These are phyloP conservation scores for Luvunga scandens DNA, from an alignment of 345 rosid genomes.

Conservation along the genomic window DNA sequence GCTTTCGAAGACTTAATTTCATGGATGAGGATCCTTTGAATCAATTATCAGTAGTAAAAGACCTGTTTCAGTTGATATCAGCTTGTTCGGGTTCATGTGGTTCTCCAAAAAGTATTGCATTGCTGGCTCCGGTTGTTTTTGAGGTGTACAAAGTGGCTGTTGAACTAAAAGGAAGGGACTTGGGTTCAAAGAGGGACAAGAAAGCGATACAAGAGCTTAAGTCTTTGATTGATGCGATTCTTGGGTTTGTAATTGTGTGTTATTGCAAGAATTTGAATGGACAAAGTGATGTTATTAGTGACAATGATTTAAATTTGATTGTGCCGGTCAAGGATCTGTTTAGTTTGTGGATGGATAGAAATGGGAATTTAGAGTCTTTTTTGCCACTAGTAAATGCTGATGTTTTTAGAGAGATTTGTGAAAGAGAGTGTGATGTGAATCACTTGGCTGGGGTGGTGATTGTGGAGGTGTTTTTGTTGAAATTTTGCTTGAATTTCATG, in stretches of 20 bases:
- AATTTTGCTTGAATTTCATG: slow-evolving; percentile 39
- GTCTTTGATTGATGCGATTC: slow-evolving; percentile 39
- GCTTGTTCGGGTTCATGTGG: slow-evolving; percentile 36
- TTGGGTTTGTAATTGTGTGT: slow-evolving; percentile 45
- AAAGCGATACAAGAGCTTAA: slow-evolving; percentile 28
- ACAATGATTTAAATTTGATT: slow-evolving; percentile 15
- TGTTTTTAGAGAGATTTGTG: slow-evolving; percentile 22
- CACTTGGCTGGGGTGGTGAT: slow-evolving; percentile 49
- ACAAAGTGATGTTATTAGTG: slow-evolving; percentile 9
- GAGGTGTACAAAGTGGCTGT: slow-evolving; percentile 29
- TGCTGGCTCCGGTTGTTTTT: slow-evolving; percentile 51
- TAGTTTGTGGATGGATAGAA: slow-evolving; percentile 37
- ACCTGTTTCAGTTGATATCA: slow-evolving; percentile 42
- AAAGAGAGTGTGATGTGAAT: slow-evolving; percentile 31
- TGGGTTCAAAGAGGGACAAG: slow-evolving; percentile 35
- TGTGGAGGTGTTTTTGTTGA: slow-evolving; percentile 50
- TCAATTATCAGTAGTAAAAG: slow-evolving; percentile 29
- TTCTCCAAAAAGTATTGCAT: slow-evolving; percentile 38
- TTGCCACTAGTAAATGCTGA: slow-evolving; percentile 39
- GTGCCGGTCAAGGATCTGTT: slow-evolving; percentile 35
- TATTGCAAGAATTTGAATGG: slow-evolving; percentile 25
- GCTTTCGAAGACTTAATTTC: slow-evolving; percentile 22
- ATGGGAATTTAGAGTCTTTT: slow-evolving; percentile 26
- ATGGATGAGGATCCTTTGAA: slow-evolving; percentile 23
- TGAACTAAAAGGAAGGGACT: slow-evolving; percentile 28